Base-by-base conservation (phyloP, 208 protist genomes). In the Acanthamoeba healyi region DNA sequence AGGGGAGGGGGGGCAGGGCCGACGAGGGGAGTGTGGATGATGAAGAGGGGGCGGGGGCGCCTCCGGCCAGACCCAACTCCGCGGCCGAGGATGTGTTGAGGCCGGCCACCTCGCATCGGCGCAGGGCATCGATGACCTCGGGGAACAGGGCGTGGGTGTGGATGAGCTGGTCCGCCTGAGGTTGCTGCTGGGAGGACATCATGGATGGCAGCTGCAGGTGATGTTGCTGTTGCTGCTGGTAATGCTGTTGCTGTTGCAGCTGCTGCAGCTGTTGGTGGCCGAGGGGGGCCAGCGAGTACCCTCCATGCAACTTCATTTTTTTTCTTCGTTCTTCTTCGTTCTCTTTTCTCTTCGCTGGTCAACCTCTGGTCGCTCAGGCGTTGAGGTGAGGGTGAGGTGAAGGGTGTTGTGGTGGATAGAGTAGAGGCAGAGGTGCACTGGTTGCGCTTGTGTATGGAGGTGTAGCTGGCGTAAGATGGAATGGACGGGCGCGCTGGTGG, bases 61-160 rank as follows among this genome's bases (percentile, higher is more conserved):
- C 74, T 10, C 24, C 38, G 32, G 42, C 67, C 36, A 77, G 67
- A 2, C 38, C 38, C 19, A 38, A 24, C 15, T 32, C 46, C 42
- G 44, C 17, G 42, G 42, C 17, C 5, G 74, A 56, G 0, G 74
- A 9, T 3, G 42, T 38, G 38, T n/a, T 32, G 26, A 84, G 74
- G 14, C 74, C 74, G 17, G 74, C 74, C 26, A 84, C 74, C 29
- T 84, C 74, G 74, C 74, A 84, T n/a, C 74, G 74, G 42, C 74
- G 74, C 6, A 84, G 74, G 74, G 74, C 74, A 38, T 84, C 74
- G 44, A 84, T 40, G 42, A 84, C 74, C 74, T 84, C 74, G n/a
- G 74, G 74, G 44, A 84, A 56, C 7, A 84, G 44, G 32, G 74
- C 74, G 74, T 84, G 74, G 74, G 12, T 56, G 44, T 49, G 38